A percentile compares a stretch with the other conserved stretches of the same genome.
Conservation (phyloP, 78 protist genomes). For the slime mould (Dictyostelium discoideum) region DNA sequence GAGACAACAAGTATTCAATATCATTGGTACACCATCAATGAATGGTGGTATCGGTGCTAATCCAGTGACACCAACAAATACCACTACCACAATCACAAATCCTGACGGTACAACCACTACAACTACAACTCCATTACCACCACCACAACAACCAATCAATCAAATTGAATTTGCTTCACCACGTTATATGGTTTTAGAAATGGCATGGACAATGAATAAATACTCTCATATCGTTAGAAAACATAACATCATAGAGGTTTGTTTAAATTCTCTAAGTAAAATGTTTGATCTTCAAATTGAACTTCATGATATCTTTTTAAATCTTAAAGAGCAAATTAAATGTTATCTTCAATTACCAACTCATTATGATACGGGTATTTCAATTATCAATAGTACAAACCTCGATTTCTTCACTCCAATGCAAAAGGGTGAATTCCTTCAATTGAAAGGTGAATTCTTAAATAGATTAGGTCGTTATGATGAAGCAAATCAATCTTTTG, state of each 20-base stretch:
- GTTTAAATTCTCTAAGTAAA: conserved; percentile 72
- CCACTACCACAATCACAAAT: not conserved
- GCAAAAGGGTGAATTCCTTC: conserved; percentile 74
- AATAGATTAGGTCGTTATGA: conserved; percentile 26
- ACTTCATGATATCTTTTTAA: conserved; percentile 86
- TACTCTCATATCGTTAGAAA: conserved; percentile 85
- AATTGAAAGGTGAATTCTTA: conserved; percentile 81
- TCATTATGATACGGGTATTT: conserved; percentile 76
- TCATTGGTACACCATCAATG: not conserved
- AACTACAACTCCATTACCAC: not conserved
- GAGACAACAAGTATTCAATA: conserved; percentile 74
- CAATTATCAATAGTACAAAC: conserved; percentile 76
- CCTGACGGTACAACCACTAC: conserved; percentile 1
- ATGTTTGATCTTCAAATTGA: conserved; percentile 89
- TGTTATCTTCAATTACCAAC: conserved; percentile 84
- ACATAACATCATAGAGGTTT: conserved; percentile 86
- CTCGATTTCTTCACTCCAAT: conserved; percentile 52
- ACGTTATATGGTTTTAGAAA: conserved; percentile 34
- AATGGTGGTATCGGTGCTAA: conserved; percentile 20
- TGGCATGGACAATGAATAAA: conserved; percentile 89
- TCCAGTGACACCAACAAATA: not conserved
- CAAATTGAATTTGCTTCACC: not conserved
- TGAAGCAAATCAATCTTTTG: conserved; percentile 85
- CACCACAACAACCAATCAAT: not conserved
- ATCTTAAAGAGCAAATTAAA: conserved; percentile 88